A percentile compares a stretch with the other conserved stretches of the same genome.
These are phyloP conservation scores for Dysphania ambrosioides DNA, from an alignment of 148 eudicot genomes.

Conservation along the genomic window DNA sequence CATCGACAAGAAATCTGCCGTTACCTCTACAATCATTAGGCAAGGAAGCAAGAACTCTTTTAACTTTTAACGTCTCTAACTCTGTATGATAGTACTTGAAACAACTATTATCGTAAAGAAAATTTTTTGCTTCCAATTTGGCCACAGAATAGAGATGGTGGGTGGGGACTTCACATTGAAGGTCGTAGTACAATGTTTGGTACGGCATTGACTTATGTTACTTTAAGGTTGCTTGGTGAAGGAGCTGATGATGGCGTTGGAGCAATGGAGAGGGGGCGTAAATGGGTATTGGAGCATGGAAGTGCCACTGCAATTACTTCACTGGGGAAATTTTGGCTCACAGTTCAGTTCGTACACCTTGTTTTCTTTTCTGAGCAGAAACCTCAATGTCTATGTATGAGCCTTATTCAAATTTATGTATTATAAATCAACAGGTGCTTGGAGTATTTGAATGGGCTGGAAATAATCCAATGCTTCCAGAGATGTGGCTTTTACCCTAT, in stretches of 20 bases:
- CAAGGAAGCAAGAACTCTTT: too few species aligned
- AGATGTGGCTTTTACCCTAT: slow-evolving; percentile 87
- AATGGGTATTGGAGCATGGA: slow-evolving; percentile 87
- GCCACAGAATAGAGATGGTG: slow-evolving; percentile 85
- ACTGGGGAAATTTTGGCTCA: slow-evolving; percentile 97
- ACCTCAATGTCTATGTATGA: neutral
- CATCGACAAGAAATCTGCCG: slow-evolving; percentile 83
- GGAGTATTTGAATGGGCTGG: too few species aligned
- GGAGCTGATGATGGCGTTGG: slow-evolving; percentile 78
- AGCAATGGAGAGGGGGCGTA: slow-evolving; percentile 74
- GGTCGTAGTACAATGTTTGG: slow-evolving; percentile 95
- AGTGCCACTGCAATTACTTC: slow-evolving; percentile 84
- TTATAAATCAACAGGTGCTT: slow-evolving; percentile 56
- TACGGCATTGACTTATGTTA: slow-evolving; percentile 71
- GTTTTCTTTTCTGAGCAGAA: neutral
- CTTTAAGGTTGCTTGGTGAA: slow-evolving; percentile 90
- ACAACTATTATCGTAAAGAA: too few species aligned
- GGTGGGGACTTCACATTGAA: too few species aligned
- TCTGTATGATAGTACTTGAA: too few species aligned
- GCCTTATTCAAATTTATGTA: slow-evolving; percentile 9
- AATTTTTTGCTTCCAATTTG: slow-evolving; percentile 10
- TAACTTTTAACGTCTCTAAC: too few species aligned
- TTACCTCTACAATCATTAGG: slow-evolving; percentile 92
- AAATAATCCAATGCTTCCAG: too few species aligned
- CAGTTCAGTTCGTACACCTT: slow-evolving; percentile 51